These are phyloP conservation scores for Citrus mangshanensis DNA, from an alignment of 345 rosid species.

Conservation along the genomic window DNA sequence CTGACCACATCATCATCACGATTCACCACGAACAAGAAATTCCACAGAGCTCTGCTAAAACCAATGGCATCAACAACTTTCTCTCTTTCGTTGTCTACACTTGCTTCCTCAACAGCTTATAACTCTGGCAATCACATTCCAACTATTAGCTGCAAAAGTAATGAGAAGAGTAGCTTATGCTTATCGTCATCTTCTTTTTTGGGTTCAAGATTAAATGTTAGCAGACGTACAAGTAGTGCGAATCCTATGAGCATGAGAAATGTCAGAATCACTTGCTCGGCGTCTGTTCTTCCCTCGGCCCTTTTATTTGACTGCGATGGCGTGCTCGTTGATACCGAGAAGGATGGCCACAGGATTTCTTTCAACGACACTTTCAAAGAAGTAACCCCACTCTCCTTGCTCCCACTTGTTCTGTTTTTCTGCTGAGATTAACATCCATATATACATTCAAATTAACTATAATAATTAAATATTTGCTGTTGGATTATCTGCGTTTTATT, in stretches of 20 bases:
- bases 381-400: conserved; percentile 27
- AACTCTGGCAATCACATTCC: conserved; percentile 20
- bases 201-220: conserved; percentile 14
- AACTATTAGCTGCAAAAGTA: conserved; percentile 16
- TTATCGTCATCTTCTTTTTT: conserved; percentile 17
- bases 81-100: conserved; percentile 35
- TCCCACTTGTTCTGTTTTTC: neutral
- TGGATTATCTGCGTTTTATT: neutral
- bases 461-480: no score
- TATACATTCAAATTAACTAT: neutral
- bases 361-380: conserved; percentile 91
- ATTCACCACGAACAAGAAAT: neutral
- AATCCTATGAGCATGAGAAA: conserved; percentile 13
- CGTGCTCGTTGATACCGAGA: conserved; percentile 94
- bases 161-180: conserved; percentile 13
- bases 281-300: conserved; percentile 66
- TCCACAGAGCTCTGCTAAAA: conserved; percentile 24
- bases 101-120: conserved; percentile 20
- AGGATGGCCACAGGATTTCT: conserved; percentile 91
- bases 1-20: neutral
- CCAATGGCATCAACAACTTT: conserved; percentile 31
- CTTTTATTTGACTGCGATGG: conserved; percentile 95
- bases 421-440: neutral
- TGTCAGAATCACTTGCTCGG: conserved; percentile 39
- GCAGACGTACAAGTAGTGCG: conserved; percentile 7